A percentile compares a stretch with the other conserved stretches of the same genome.
phyloP scores from a whole-genome alignment of 2,329 filamentous ascomycete species.

The Xylaria sp. region DNA sequence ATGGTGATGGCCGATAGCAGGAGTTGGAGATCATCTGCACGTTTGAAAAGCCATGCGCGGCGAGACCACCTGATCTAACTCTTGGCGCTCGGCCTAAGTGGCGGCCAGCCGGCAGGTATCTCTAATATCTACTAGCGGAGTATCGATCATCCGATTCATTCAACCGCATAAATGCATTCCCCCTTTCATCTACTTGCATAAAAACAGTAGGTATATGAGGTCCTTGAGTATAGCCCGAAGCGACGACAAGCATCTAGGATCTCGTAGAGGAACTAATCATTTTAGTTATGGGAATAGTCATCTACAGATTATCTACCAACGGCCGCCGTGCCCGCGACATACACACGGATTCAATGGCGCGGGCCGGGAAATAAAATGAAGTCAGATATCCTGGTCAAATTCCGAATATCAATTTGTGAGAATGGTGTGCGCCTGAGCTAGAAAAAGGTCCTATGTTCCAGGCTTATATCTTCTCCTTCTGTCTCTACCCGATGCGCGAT shows the following conservation, averaged over 20 bases:
- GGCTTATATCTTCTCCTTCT: slow-evolving; percentile 19
- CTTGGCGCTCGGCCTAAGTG: slow-evolving; percentile 23
- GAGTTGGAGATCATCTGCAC: slow-evolving; percentile 20
- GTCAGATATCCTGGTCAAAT: slow-evolving; percentile 37
- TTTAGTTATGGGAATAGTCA: background rate
- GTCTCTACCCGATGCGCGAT: slow-evolving; percentile 11
- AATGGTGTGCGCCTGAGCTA: slow-evolving; percentile 25
- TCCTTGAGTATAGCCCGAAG: too few relatives aligned
- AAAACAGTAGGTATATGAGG: too few relatives aligned
- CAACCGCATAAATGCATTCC: slow-evolving; percentile 3
- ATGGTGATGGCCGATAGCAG: slow-evolving; percentile 28
- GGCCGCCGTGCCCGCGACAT: background rate
- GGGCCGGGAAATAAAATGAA: background rate
- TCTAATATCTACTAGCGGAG: slow-evolving; percentile 22
- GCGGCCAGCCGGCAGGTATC: background rate
- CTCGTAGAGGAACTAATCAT: background rate
- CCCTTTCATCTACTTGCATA: background rate
- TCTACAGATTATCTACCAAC: background rate
- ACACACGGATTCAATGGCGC: background rate
- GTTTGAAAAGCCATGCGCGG: slow-evolving; percentile 36
- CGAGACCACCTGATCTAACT: slow-evolving; percentile 29
- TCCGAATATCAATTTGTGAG: slow-evolving; percentile 37
- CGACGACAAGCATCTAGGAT: background rate
- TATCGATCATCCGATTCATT: slow-evolving; percentile 33
- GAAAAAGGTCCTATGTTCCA: slow-evolving; percentile 19